Evolutionary conservation across 169 alveolate species (phyloP).

Genomic region (Cryptosporidium meleagridis): DNA sequence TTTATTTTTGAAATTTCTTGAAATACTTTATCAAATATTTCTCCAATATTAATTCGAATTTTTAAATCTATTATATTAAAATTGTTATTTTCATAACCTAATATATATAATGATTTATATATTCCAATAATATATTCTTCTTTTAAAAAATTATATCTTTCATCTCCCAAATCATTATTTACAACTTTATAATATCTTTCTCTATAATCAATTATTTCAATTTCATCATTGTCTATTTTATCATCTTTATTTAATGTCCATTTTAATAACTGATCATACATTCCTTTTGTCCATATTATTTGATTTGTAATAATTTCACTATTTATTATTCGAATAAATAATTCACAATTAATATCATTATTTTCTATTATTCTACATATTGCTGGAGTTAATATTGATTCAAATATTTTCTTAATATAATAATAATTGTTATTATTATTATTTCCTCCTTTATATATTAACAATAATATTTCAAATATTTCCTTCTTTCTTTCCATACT

Average conservation of each 20-base stretch:
- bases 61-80: not conserved
- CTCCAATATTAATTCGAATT: not conserved
- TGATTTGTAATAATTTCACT: conserved; percentile 17
- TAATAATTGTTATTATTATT: too few relatives aligned
- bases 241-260: conserved; percentile 16
- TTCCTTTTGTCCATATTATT: conserved; percentile 66
- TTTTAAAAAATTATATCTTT: conserved; percentile 11
- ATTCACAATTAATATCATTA: not conserved
- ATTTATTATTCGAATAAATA: not conserved
- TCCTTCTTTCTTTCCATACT: not conserved
- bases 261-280: conserved; percentile 37
- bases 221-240: not conserved
- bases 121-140: conserved; percentile 43
- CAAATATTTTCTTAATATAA: not conserved
- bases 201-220: not conserved
- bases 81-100: not conserved
- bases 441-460: not conserved
- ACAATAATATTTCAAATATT: conserved; percentile 12
- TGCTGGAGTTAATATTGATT: conserved; percentile 63
- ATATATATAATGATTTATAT: conserved; percentile 14
- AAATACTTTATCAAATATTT: conserved; percentile 7
- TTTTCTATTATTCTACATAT: conserved; percentile 17
- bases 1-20: not conserved
- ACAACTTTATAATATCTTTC: conserved; percentile 26
- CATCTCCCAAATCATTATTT: conserved; percentile 16